phyloP scores from a whole-genome alignment of 108 stramenopile species.

The Chaetoceros tenuissimus region DNA sequence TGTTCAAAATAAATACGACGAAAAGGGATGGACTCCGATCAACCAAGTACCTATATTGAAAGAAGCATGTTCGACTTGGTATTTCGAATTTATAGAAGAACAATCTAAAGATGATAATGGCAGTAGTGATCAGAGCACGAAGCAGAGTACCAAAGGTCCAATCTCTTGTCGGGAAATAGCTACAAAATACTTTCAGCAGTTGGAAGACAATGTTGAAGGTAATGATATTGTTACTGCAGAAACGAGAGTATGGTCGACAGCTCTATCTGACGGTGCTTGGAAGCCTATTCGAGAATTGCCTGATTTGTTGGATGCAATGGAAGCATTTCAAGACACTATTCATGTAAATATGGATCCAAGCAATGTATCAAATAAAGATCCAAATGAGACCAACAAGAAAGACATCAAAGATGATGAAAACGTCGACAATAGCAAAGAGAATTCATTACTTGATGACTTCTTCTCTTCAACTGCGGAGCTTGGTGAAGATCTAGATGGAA shows the following conservation, averaged over 20 bases:
- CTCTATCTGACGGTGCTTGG: not conserved
- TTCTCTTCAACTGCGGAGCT: not conserved
- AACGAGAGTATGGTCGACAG: not conserved
- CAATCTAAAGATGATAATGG: not conserved
- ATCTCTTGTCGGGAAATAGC: not conserved
- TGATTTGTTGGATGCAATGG: not conserved
- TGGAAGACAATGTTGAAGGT: not conserved
- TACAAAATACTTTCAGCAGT: not conserved
- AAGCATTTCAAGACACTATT: not conserved
- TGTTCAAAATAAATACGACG: not conserved
- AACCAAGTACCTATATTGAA: not conserved
- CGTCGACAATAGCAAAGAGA: not conserved
- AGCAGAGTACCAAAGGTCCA: not conserved
- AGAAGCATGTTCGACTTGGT: not conserved
- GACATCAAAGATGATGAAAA: not conserved
- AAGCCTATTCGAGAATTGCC: not conserved
- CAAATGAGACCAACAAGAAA: not conserved
- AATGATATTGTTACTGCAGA: not conserved
- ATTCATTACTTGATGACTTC: not conserved
- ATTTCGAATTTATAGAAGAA: no score
- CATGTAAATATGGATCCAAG: not conserved
- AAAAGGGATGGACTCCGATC: not conserved
- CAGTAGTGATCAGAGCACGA: not conserved
- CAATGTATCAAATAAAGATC: not conserved
- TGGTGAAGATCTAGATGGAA: slow-evolving; percentile 2